Evolutionary conservation across 331 rosid genomes (phyloP).

Genomic region (Rosa hybrid): DNA sequence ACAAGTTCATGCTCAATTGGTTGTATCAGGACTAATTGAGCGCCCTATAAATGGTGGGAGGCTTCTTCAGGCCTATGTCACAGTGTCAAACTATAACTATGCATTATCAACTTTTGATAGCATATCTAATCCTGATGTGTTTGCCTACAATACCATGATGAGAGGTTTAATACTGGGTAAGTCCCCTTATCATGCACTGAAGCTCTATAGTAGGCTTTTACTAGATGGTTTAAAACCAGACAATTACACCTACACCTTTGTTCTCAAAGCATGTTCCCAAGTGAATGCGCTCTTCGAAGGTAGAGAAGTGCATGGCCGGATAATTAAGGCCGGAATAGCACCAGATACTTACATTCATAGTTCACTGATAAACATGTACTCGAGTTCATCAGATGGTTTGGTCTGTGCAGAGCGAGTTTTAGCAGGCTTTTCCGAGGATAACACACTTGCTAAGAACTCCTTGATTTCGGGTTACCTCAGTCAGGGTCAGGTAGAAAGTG

Average conservation of each 20-base stretch:
- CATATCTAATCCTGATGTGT: slow-evolving; percentile 41
- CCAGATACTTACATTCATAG: slow-evolving; percentile 38
- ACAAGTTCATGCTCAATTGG: slow-evolving; percentile 44
- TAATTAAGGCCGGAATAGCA: slow-evolving; percentile 43
- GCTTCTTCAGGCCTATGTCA: slow-evolving; percentile 43
- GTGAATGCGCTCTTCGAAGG: slow-evolving; percentile 43
- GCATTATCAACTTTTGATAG: slow-evolving; percentile 35
- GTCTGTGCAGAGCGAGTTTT: slow-evolving; percentile 45
- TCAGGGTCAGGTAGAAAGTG: slow-evolving; percentile 38
- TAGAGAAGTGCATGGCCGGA: slow-evolving; percentile 47
- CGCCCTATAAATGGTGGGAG: slow-evolving; percentile 39
- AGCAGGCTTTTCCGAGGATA: slow-evolving; percentile 27
- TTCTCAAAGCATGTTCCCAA: slow-evolving; percentile 53
- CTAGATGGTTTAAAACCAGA: slow-evolving; percentile 35
- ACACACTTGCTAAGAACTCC: slow-evolving; percentile 37
- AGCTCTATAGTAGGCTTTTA: slow-evolving; percentile 31
- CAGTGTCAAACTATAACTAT: slow-evolving; percentile 18
- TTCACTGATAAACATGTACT: slow-evolving; percentile 48
- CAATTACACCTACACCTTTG: slow-evolving; percentile 44
- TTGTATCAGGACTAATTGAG: slow-evolving; percentile 43
- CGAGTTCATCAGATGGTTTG: slow-evolving; percentile 22
- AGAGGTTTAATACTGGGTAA: slow-evolving; percentile 40
- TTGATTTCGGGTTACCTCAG: slow-evolving; percentile 47
- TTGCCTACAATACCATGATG: slow-evolving; percentile 44
- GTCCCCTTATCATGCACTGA: slow-evolving; percentile 26